These are phyloP conservation scores for Penicillium sp. DNA, from an alignment of 2,329 filamentous ascomycete genomes.

Conservation along the genomic window DNA sequence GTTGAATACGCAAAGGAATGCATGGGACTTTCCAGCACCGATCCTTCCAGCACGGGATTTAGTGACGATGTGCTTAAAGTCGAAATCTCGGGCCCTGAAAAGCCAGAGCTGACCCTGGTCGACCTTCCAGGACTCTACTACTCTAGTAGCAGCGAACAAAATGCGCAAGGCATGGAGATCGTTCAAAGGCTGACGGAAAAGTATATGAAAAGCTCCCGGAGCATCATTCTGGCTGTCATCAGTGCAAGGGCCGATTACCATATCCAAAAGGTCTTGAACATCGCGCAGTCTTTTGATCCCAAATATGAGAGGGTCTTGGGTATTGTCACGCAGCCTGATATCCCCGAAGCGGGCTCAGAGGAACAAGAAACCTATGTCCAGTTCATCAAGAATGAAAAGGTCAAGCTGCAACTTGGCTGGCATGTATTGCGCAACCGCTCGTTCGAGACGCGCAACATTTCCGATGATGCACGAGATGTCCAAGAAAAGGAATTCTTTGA, in stretches of 20 bases:
- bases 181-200: neutral
- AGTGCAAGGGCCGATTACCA: neutral
- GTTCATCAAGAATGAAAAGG: neutral
- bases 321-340: neutral
- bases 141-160: slow-evolving; percentile 56
- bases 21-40: neutral
- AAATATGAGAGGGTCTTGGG: neutral
- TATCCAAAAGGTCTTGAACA: neutral
- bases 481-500: slow-evolving; percentile 37
- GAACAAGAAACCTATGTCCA: neutral
- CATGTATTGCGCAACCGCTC: slow-evolving; percentile 45
- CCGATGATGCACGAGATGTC: slow-evolving; percentile 30
- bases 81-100: neutral
- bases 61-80: neutral
- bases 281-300: neutral
- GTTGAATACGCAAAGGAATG: neutral
- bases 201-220: neutral
- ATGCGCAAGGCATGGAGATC: neutral
- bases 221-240: neutral
- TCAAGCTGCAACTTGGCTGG: neutral
- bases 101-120: slow-evolving; percentile 47
- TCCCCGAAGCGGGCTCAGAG: neutral
- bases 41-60: neutral
- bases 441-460: slow-evolving; percentile 33
- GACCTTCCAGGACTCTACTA: slow-evolving; percentile 61